Evolutionary conservation across 495 filamentous ascomycete genomes (phyloP).

Genomic region (Cenococcum geophilum): DNA sequence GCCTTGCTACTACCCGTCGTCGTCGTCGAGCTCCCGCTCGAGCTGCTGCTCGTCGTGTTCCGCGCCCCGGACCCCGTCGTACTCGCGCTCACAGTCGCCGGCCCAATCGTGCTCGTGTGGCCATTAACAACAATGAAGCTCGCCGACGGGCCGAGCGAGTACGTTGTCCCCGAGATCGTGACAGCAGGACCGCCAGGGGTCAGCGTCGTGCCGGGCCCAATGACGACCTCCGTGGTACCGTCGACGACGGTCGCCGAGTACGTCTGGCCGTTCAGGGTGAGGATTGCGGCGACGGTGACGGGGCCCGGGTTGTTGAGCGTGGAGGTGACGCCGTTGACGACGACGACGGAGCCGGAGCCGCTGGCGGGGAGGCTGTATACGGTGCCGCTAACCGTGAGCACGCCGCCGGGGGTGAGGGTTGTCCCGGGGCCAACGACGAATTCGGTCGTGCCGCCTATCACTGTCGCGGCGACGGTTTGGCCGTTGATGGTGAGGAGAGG

Average conservation of each 20-base stretch:
- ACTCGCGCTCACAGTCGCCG: constrained; percentile 10
- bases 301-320: constrained; percentile 14
- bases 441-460: constrained; percentile 16
- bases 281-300: constrained; percentile 16
- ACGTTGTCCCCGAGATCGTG: constrained; percentile 34
- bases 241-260: constrained; percentile 31
- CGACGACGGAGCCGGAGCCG: constrained; percentile 20
- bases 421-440: constrained; percentile 24
- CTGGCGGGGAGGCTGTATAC: constrained; percentile 22
- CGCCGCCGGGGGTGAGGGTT: constrained; percentile 26
- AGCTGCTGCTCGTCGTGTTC: neutral
- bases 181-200: constrained; percentile 34
- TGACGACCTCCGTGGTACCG: constrained; percentile 31
- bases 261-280: constrained; percentile 26
- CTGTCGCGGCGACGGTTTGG: constrained; percentile 13
- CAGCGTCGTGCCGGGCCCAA: constrained; percentile 32
- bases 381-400: constrained; percentile 22
- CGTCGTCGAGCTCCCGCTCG: neutral
- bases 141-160: constrained; percentile 28
- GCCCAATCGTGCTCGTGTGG: constrained; percentile 19
- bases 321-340: constrained; percentile 25
- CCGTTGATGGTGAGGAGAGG: constrained; percentile 11
- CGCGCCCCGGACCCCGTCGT: neutral
- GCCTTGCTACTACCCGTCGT: constrained; percentile 9
- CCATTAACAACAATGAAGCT: constrained; percentile 35